Conservation (phyloP, 2,329 filamentous ascomycete species). For the Venturia nashicola region DNA sequence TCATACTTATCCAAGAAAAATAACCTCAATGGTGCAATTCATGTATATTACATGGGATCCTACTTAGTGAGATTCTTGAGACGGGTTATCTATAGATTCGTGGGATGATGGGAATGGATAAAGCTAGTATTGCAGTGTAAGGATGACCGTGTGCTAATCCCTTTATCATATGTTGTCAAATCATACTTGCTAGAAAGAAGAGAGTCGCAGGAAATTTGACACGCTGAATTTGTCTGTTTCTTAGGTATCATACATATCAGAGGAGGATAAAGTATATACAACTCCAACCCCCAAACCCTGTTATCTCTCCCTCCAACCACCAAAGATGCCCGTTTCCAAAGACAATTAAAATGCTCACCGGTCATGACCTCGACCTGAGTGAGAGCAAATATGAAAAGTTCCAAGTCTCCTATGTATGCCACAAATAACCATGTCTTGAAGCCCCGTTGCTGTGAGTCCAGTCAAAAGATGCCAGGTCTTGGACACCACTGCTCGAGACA, state of each 20-base stretch:
- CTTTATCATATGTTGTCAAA: too few species aligned
- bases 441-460: neutral
- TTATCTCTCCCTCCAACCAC: neutral
- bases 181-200: neutral
- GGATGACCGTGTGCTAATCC: too few species aligned
- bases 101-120: too few species aligned
- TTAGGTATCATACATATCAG: neutral
- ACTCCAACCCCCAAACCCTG: neutral
- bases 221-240: neutral
- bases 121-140: too few species aligned
- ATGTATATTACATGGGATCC: too few species aligned
- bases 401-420: neutral
- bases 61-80: too few species aligned
- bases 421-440: neutral
- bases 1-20: too few species aligned
- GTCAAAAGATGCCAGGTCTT: neutral
- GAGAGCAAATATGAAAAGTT: neutral
- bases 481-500: neutral
- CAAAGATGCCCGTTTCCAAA: neutral
- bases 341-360: neutral
- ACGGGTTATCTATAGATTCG: too few species aligned
- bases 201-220: too few species aligned
- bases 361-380: neutral
- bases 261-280: neutral
- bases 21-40: too few species aligned